phyloP scores from a whole-genome alignment of 176 grass and related monocot species.

The Ensete ventricosum region DNA sequence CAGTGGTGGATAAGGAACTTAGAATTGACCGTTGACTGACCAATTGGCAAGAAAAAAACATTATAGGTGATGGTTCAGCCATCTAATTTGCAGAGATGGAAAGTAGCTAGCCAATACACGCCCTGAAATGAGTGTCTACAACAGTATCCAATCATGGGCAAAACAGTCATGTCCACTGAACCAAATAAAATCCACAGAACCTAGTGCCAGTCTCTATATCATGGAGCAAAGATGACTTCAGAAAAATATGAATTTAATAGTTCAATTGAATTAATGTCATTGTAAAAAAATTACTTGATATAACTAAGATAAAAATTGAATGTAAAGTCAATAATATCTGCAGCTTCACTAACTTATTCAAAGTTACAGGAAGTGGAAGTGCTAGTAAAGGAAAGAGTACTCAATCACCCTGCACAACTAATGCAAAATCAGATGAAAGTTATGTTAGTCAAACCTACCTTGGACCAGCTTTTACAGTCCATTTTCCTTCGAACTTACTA shows the following conservation, averaged over 20 bases:
- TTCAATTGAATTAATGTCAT: no score
- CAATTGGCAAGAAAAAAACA: background rate
- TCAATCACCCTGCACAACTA: background rate
- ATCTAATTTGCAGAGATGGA: background rate
- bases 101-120: background rate
- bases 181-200: no score
- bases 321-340: no score
- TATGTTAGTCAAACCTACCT: conserved; percentile 28
- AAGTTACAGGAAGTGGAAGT: background rate
- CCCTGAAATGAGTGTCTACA: background rate
- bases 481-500: conserved; percentile 97
- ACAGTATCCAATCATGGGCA: background rate
- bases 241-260: no score
- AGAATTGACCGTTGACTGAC: background rate
- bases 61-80: background rate
- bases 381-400: background rate
- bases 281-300: no score
- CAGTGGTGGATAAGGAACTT: background rate
- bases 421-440: background rate
- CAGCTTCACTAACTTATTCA: background rate
- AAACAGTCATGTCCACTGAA: background rate
- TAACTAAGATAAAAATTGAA: no score
- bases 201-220: no score
- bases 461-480: conserved; percentile 63
- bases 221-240: no score